These are phyloP conservation scores for Paraphaeosphaeria sporulosa DNA, from an alignment of 2,329 filamentous ascomycete species.

Conservation along the genomic window DNA sequence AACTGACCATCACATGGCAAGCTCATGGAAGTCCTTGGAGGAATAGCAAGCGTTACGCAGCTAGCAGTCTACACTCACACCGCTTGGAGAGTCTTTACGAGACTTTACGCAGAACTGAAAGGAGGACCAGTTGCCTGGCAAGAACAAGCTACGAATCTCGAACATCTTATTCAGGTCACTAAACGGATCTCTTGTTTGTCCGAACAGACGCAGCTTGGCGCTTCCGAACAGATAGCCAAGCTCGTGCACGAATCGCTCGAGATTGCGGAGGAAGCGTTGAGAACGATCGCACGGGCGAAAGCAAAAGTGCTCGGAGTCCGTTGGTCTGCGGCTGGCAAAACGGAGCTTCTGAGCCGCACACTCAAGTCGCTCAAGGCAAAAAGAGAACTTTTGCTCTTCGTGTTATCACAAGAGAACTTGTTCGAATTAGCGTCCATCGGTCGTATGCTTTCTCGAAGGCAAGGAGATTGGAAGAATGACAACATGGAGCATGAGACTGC, in stretches of 20 bases:
- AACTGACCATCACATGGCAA: background rate
- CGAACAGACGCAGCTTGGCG: background rate
- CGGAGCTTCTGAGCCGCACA: background rate
- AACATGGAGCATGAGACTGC: background rate
- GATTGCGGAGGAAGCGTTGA: background rate
- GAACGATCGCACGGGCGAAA: background rate
- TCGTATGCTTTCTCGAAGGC: background rate
- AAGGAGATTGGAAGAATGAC: background rate
- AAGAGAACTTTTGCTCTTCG: background rate
- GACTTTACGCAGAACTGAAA: background rate
- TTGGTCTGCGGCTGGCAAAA: background rate
- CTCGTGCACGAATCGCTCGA: background rate
- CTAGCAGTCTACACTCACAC: slow-evolving; percentile 2
- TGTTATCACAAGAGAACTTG: background rate
- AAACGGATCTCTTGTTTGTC: background rate
- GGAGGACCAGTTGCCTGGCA: slow-evolving; percentile 1
- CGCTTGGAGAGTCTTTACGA: background rate
- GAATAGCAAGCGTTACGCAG: slow-evolving; percentile 3
- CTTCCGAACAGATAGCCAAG: background rate
- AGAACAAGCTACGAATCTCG: background rate
- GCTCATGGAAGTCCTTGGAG: background rate
- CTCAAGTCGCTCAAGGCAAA: slow-evolving; percentile 1
- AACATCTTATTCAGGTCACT: slow-evolving; percentile 1
- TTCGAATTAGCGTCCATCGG: slow-evolving; percentile 9
- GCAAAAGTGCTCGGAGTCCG: background rate